Base-by-base conservation (phyloP, 2,329 filamentous ascomycete species). In the Aspergillus ustus region DNA sequence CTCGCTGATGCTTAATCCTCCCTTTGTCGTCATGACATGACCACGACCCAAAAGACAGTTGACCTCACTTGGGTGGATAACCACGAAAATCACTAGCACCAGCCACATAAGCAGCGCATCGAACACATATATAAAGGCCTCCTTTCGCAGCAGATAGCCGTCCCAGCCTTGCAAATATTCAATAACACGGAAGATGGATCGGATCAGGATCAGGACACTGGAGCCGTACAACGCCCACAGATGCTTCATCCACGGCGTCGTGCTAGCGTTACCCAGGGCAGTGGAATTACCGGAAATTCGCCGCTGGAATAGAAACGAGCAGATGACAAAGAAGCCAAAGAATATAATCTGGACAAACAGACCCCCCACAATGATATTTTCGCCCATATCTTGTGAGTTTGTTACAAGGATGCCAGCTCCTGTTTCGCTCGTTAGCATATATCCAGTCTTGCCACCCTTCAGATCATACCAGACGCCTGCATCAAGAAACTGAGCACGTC, bases 161-260 rank as follows among this genome's bases (percentile, higher is more conserved):
- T 69, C 62, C 34, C 62, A 65, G 1, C 72, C 72, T 62, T 72
- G 64, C 20, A 65, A 49, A 53, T 72, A 74, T 59, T 76, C 72
- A 4, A 69, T 65, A 3, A 73, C 66, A 40, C 71, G 69, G 61
- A 73, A 70, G 28, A 74, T 48, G 2, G 68, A 71, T 52, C 72
- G 67, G n/a, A 75, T 60, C 22, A 75, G 59, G 52, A 73, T 68
- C 48, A 74, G 60, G 8, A 66, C 50, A 43, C 69, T 71, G 9
- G 67, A 66, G 6, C 59, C 52, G 45, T 71, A 62, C 45, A 71
- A 45, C 2, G 69, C 73, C 53, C 72, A 75, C 37, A 81, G 67
- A 44, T 80, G 69, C 28, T 63, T 70, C 51, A 70, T 70, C 79
- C 80, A 82, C 28, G 67, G 56, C 1, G 55, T 57, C 13, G 62